Evolutionary conservation across 805 yeast genomes (phyloP).

Genomic region (Debaryomyces maramus): DNA sequence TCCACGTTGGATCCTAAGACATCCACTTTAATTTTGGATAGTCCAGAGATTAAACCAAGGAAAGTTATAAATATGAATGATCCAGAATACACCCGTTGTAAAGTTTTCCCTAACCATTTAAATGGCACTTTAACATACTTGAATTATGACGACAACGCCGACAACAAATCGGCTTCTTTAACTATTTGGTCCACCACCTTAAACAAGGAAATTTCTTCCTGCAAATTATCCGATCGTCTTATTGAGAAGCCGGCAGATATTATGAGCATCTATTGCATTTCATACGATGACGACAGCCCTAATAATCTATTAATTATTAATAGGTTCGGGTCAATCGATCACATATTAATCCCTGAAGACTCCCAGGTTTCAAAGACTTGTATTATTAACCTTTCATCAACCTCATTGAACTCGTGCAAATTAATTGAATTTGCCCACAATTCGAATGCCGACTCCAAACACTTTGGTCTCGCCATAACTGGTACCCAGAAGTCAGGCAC

Average conservation of each 20-base stretch:
- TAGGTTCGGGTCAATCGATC: conserved; percentile 12
- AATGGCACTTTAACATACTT: conserved; percentile 10
- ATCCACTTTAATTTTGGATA: background rate
- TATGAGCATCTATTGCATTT: conserved; percentile 11
- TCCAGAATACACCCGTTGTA: conserved; percentile 5
- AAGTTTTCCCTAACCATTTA: conserved; percentile 12
- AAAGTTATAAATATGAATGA: conserved; percentile 5
- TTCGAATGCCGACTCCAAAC: conserved; percentile 2
- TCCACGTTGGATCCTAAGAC: background rate
- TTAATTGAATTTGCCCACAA: conserved; percentile 16
- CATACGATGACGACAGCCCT: conserved; percentile 1
- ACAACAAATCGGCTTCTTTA: background rate
- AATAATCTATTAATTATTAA: conserved; percentile 9
- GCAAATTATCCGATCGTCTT: background rate
- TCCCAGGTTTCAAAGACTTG: background rate
- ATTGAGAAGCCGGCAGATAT: conserved; percentile 6
- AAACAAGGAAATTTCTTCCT: background rate
- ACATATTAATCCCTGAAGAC: conserved; percentile 10
- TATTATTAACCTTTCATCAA: background rate
- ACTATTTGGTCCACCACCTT: conserved; percentile 1
- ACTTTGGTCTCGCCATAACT: conserved; percentile 18
- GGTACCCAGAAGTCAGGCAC: conserved; percentile 5
- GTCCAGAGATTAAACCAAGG: background rate
- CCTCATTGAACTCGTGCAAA: conserved; percentile 7
- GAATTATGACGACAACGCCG: conserved; percentile 8